These are phyloP conservation scores for Blastobotrys robertii DNA, from an alignment of 805 yeast species.

Conservation along the genomic window DNA sequence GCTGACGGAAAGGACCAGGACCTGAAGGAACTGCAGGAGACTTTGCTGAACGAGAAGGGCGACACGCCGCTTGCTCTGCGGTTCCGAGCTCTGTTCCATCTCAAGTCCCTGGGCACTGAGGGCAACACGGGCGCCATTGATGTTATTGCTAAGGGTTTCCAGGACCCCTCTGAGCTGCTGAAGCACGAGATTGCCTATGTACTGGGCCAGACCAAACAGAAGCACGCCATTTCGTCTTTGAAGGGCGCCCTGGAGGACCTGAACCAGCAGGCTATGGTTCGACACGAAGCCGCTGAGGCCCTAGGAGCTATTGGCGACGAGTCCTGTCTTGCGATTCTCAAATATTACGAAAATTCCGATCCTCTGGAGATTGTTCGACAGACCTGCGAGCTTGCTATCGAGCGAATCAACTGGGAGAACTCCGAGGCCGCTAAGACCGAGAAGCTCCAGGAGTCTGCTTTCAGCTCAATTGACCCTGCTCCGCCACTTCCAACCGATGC, in stretches of 20 bases:
- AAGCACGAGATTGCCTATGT: slow-evolving; percentile 98
- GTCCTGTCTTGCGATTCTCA: slow-evolving; percentile 57
- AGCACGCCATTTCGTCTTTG: slow-evolving; percentile 65
- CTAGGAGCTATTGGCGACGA: slow-evolving; percentile 88
- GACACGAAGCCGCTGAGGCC: slow-evolving; percentile 99
- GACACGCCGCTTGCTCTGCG: slow-evolving; percentile 70
- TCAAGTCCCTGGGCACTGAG: slow-evolving; percentile 79
- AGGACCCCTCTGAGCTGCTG: slow-evolving; percentile 74
- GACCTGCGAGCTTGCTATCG: slow-evolving; percentile 96
- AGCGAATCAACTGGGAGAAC: slow-evolving; percentile 87
- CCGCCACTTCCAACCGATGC: slow-evolving; percentile 72
- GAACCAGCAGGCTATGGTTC: slow-evolving; percentile 78
- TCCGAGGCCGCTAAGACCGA: slow-evolving; percentile 59
- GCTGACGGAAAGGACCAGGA: slow-evolving; percentile 15
- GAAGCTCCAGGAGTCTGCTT: slow-evolving; percentile 61
- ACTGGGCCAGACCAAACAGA: slow-evolving; percentile 86
- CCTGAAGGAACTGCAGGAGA: slow-evolving; percentile 16
- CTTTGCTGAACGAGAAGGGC: slow-evolving; percentile 36
- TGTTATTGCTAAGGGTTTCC: slow-evolving; percentile 77
- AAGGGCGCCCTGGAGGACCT: slow-evolving; percentile 57
- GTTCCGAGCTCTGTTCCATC: slow-evolving; percentile 87
- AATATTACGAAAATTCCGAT: slow-evolving; percentile 57
- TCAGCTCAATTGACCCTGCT: slow-evolving; percentile 92
- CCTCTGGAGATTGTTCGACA: slow-evolving; percentile 84
- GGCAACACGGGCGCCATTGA: slow-evolving; percentile 56